These are phyloP conservation scores for Jaltomata sinuosa DNA, from an alignment of 257 asterid genomes.

Conservation along the genomic window DNA sequence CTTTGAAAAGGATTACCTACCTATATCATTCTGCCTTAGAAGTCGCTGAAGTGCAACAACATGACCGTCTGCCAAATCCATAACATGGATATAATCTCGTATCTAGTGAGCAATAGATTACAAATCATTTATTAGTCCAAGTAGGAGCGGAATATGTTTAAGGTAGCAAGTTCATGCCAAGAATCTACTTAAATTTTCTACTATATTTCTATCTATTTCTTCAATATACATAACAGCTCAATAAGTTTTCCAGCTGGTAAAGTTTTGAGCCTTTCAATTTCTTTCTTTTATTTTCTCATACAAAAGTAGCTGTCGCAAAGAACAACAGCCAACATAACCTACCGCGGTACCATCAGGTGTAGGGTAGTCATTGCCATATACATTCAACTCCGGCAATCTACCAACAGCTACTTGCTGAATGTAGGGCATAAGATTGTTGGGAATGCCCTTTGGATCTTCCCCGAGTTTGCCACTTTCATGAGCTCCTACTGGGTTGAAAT, in stretches of 20 bases:
- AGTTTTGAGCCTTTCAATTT: neutral
- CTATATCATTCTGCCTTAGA: constrained; percentile 46
- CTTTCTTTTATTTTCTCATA: neutral
- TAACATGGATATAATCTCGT: constrained; percentile 93
- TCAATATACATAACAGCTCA: neutral
- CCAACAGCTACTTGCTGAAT: constrained; percentile 95
- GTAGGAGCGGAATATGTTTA: neutral
- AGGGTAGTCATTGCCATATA: constrained; percentile 89
- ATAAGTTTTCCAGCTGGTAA: neutral
- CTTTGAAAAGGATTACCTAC: constrained; percentile 15
- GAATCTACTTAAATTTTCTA: neutral
- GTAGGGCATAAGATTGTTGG: constrained; percentile 97
- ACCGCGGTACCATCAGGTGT: constrained; percentile 96
- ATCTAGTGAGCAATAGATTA: constrained; percentile 29
- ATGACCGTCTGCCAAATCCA: constrained; percentile 98
- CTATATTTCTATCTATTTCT: neutral
- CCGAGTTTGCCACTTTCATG: constrained; percentile 90
- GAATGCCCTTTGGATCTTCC: constrained; percentile 94
- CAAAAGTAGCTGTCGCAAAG: neutral
- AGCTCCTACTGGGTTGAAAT: constrained; percentile 94
- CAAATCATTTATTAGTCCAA: neutral
- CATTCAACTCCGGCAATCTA: constrained; percentile 73
- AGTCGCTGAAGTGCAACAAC: constrained; percentile 81
- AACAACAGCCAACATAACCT: constrained; percentile 1
- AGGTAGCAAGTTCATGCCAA: neutral